Base-by-base conservation (phyloP, 139 green algal genomes). In the Pleodorina starrii region DNA sequence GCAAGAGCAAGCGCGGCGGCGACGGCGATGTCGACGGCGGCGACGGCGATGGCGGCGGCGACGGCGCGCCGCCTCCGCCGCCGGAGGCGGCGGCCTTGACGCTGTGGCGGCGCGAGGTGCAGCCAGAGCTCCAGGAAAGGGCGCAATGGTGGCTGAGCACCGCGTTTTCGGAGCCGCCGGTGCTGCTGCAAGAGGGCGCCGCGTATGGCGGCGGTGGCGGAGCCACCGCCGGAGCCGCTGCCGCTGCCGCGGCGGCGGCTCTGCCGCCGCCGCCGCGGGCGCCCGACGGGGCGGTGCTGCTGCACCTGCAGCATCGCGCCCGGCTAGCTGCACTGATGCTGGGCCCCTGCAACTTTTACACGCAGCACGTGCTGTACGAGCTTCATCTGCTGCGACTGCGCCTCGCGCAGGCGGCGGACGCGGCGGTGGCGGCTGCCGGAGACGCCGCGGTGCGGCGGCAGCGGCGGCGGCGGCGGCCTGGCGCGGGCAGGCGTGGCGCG, bases 321-420 rank as follows among this genome's bases (percentile, higher is more conserved):
- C 12, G 50, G 0, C 69, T 89, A 35, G 84, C 84, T 23, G 84
- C 84, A 36, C 23, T 73, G n/a, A 50, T 89, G 48, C 48, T 89
- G 48, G 84, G 84, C 35, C 84, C 69, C 14, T 44, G 38, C 84
- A 89, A 89, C 71, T 83, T 42, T 25, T 89, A 89, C 69, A 89
- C 69, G 10, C 84, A 59, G 69, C 84, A 89, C 51, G 84, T 82
- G 84, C 25, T 60, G 84, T 66, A 66, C 63, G 82, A 88, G 66
- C 40, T 88, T 63, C 17, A 51, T 7, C 66, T 68, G 36, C 27
- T 88, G 63, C 82, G 42, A 36, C 36, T 74, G 38, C 10, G 50
- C 21, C 36, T 85, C 17, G 23, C 51, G 74, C 32, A 27, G 36
- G n/a, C n/a, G n/a, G n/a, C n/a, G n/a, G n/a, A n/a, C n/a, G n/a